A percentile compares a stretch with the other conserved stretches of the same genome.
Conservation (phyloP, 352 stramenopile genomes). For the Phytopythium montanum region DNA sequence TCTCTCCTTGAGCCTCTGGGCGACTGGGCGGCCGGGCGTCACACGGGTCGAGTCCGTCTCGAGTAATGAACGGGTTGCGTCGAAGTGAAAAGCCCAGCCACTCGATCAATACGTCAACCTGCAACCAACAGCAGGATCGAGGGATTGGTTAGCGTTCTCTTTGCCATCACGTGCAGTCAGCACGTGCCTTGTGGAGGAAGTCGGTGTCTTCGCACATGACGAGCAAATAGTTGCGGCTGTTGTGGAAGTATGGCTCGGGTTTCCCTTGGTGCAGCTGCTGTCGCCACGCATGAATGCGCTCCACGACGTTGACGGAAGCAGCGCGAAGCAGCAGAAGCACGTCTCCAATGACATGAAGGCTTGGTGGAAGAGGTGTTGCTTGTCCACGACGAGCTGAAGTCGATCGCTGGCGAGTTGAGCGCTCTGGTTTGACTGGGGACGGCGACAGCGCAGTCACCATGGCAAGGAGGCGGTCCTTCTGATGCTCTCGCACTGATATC, state of each 20-base stretch:
- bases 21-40: constrained; percentile 3
- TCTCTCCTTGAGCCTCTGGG: not conserved
- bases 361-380: constrained; percentile 2
- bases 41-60: constrained; percentile 25
- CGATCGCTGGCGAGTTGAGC: not conserved
- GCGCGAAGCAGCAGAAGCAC: constrained; percentile 43
- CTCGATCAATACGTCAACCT: constrained; percentile 26
- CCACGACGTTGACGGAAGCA: constrained; percentile 56
- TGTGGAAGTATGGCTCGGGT: constrained; percentile 32
- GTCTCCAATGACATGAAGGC: constrained; percentile 54
- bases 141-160: not conserved
- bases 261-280: constrained; percentile 26
- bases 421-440: not conserved
- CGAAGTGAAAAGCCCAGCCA: constrained; percentile 53
- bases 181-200: constrained; percentile 37
- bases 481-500: constrained; percentile 48
- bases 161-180: not conserved
- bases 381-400: not conserved
- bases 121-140: not conserved
- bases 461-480: constrained; percentile 32
- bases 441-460: constrained; percentile 19
- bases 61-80: constrained; percentile 55
- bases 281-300: constrained; percentile 40
- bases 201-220: constrained; percentile 50
- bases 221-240: constrained; percentile 49